Conservation (phyloP, 2,329 filamentous ascomycete genomes). For the Epichloe glyceriae region DNA sequence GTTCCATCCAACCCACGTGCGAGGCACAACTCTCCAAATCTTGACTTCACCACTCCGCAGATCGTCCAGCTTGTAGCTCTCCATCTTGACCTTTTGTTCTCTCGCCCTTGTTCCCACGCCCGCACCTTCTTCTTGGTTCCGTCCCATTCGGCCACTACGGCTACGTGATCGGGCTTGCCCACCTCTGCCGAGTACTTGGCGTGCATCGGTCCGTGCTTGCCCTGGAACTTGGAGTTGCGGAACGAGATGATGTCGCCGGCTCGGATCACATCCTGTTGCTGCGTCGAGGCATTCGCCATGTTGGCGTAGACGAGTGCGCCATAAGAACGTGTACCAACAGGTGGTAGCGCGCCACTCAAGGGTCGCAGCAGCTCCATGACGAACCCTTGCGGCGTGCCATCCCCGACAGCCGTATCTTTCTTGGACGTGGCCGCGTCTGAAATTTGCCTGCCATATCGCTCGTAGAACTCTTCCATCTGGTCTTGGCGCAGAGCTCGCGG, state of each 20-base stretch:
- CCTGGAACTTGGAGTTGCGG: slow-evolving; percentile 87
- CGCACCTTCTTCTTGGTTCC: slow-evolving; percentile 96
- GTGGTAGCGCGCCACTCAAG: slow-evolving; percentile 59
- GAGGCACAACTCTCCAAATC: slow-evolving; percentile 90
- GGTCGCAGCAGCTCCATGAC: slow-evolving; percentile 68
- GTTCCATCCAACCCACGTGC: slow-evolving; percentile 87
- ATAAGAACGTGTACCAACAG: slow-evolving; percentile 79
- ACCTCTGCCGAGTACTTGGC: slow-evolving; percentile 85
- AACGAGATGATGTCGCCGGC: slow-evolving; percentile 86
- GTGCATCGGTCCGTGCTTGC: slow-evolving; percentile 90
- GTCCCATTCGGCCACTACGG: slow-evolving; percentile 89
- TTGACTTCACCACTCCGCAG: slow-evolving; percentile 87
- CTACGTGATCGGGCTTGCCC: slow-evolving; percentile 80
- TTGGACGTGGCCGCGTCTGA: slow-evolving; percentile 55
- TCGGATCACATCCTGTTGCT: slow-evolving; percentile 85
- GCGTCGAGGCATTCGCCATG: slow-evolving; percentile 82
- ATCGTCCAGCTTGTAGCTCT: slow-evolving; percentile 91
- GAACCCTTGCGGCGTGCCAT: slow-evolving; percentile 68
- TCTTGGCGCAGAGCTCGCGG: slow-evolving; percentile 77
- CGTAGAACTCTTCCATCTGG: slow-evolving; percentile 77
- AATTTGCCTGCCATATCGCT: slow-evolving; percentile 68
- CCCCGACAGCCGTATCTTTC: slow-evolving; percentile 70
- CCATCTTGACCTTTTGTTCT: slow-evolving; percentile 88
- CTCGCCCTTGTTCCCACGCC: slow-evolving; percentile 88
- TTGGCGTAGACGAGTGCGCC: slow-evolving; percentile 91